These are phyloP conservation scores for Henningerozyma blattae DNA, from an alignment of 805 yeast species.

Conservation along the genomic window DNA sequence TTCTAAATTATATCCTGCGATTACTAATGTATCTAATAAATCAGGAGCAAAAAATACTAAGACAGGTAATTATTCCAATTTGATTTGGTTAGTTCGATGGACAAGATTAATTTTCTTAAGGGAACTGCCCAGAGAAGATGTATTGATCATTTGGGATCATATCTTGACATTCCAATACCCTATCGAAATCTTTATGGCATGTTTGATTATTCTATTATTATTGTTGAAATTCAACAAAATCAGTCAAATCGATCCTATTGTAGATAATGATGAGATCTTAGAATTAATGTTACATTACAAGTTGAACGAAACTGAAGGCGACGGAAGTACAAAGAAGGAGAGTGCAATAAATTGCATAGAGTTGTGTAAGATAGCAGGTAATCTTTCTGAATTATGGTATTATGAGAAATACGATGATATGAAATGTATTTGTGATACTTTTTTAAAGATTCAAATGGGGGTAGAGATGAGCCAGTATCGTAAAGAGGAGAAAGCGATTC, in stretches of 20 bases:
- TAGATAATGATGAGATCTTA: slow-evolving; percentile 20
- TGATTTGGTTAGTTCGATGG: slow-evolving; percentile 26
- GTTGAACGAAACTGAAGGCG: slow-evolving; percentile 8
- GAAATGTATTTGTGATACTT: slow-evolving; percentile 12
- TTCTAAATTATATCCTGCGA: background rate
- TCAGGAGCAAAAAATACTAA: too few species aligned
- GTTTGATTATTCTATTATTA: slow-evolving; percentile 14
- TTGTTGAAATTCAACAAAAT: slow-evolving; percentile 11
- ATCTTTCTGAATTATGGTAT: slow-evolving; percentile 17
- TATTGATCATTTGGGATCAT: slow-evolving; percentile 22
- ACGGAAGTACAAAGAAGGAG: slow-evolving; percentile 2
- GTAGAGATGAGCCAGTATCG: slow-evolving; percentile 2
- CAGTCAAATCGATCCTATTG: slow-evolving; percentile 4
- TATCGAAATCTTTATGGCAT: slow-evolving; percentile 12
- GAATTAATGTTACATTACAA: slow-evolving; percentile 15
- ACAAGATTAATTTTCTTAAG: slow-evolving; percentile 20
- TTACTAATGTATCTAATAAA: slow-evolving; percentile 2
- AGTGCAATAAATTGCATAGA: slow-evolving; percentile 11
- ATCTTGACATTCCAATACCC: slow-evolving; percentile 16
- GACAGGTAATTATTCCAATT: slow-evolving; percentile 8
- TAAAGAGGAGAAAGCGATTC: background rate
- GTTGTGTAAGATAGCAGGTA: slow-evolving; percentile 17
- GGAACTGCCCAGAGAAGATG: slow-evolving; percentile 16
- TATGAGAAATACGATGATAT: slow-evolving; percentile 11
- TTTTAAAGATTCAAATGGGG: slow-evolving; percentile 11